Evolutionary conservation across 441 rosid genomes (phyloP).

Genomic region (Geranium incanum): DNA sequence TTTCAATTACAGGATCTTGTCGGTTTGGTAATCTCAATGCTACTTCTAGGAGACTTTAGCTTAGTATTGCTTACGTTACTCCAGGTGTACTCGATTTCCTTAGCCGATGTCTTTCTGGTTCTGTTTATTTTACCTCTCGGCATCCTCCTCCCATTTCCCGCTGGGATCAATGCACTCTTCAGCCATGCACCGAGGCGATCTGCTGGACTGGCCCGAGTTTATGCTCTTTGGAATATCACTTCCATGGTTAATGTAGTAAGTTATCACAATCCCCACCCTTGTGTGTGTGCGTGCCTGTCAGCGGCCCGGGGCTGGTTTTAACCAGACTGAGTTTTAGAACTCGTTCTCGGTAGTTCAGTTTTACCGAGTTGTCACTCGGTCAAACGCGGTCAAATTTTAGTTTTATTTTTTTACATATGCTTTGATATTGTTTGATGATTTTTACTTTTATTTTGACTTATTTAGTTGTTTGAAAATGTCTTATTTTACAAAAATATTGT

Average conservation of each 20-base stretch:
- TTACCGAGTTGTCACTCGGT: too few relatives aligned
- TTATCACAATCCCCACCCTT: constrained; percentile 18
- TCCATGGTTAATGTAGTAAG: constrained; percentile 93
- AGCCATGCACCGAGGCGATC: constrained; percentile 98
- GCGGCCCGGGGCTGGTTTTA: too few relatives aligned
- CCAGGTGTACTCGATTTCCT: constrained; percentile 87
- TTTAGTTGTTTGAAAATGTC: too few relatives aligned
- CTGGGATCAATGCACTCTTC: constrained; percentile 97
- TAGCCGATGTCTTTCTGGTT: constrained; percentile 75
- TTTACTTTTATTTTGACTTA: not conserved
- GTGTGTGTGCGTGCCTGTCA: not conserved
- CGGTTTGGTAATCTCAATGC: constrained; percentile 92
- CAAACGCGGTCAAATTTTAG: too few relatives aligned
- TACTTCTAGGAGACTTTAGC: constrained; percentile 98
- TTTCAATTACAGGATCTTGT: constrained; percentile 81
- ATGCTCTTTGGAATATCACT: constrained; percentile 93
- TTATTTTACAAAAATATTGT: too few relatives aligned
- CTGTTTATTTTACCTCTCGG: constrained; percentile 88
- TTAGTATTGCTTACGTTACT: constrained; percentile 95
- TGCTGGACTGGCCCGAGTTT: constrained; percentile 92
- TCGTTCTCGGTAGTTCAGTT: too few relatives aligned
- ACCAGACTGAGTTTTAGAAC: too few relatives aligned
- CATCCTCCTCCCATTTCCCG: constrained; percentile 94
- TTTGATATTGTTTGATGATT: not conserved
- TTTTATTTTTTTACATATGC: not conserved